phyloP scores from a whole-genome alignment of 441 rosid genomes.

The Adansonia grandidieri region DNA sequence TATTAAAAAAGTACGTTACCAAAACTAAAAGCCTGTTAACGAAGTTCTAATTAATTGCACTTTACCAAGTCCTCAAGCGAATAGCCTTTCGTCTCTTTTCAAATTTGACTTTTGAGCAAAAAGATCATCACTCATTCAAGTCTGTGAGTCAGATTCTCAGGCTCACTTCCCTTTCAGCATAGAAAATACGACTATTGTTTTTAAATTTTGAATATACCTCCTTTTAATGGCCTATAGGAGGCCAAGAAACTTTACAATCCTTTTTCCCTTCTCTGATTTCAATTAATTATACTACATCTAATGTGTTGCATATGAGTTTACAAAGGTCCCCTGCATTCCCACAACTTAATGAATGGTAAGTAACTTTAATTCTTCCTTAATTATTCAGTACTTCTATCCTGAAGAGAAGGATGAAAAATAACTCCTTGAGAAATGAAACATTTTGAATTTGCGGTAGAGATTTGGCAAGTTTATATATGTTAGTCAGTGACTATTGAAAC shows the following conservation, averaged over 20 bases:
- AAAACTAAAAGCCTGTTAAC: not conserved
- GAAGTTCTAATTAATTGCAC: not conserved
- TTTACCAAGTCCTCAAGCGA: not conserved
- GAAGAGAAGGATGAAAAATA: not conserved
- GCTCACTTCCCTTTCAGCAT: constrained; percentile 33
- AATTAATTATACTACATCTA: not conserved
- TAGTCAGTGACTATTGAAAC: too few relatives aligned
- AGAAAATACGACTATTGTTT: too few relatives aligned
- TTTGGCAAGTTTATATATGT: not conserved
- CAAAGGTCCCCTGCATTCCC: not conserved
- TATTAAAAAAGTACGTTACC: not conserved
- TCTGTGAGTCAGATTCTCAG: constrained; percentile 35
- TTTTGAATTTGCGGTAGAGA: not conserved
- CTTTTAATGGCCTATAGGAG: constrained; percentile 29
- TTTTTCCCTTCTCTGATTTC: not conserved
- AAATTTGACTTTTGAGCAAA: constrained; percentile 21
- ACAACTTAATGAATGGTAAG: not conserved
- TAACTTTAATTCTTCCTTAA: not conserved
- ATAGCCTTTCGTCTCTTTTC: constrained; percentile 10
- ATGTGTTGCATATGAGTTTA: constrained; percentile 28
- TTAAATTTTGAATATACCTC: not conserved
- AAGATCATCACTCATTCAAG: constrained; percentile 27
- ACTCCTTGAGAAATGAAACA: not conserved
- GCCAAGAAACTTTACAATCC: constrained; percentile 30
- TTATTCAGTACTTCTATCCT: not conserved